These are phyloP conservation scores for Magnaporthiopsis rhizophila DNA, from an alignment of 2,329 filamentous ascomycete species.

Conservation along the genomic window DNA sequence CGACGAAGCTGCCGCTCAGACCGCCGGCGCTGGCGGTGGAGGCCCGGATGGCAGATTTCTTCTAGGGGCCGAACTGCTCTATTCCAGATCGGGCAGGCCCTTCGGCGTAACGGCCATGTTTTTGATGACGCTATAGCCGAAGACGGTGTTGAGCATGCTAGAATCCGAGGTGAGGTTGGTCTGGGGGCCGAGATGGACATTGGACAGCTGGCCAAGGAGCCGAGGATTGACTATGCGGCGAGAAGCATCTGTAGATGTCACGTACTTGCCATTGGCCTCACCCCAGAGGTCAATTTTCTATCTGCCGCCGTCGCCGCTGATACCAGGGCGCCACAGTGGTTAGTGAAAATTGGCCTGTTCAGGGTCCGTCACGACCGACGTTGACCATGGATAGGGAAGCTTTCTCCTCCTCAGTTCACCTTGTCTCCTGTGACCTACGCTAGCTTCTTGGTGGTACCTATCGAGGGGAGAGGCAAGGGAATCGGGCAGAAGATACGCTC, in stretches of 20 bases:
- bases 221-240: constrained; percentile 38
- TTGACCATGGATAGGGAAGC: not conserved
- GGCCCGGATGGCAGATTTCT: constrained; percentile 55
- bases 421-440: not conserved
- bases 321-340: not conserved
- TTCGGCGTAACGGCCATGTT: constrained; percentile 40
- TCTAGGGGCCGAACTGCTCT: constrained; percentile 45
- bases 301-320: not conserved
- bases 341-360: not conserved
- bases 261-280: not conserved
- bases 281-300: not conserved
- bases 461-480: too few relatives aligned
- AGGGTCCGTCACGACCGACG: not conserved
- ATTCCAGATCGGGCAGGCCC: constrained; percentile 44
- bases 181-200: constrained; percentile 52
- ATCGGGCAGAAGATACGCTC: too few relatives aligned
- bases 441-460: too few relatives aligned
- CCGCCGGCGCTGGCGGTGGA: constrained; percentile 52
- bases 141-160: constrained; percentile 44
- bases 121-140: constrained; percentile 51
- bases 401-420: not conserved
- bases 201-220: constrained; percentile 52
- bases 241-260: not conserved
- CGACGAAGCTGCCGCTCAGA: constrained; percentile 48
- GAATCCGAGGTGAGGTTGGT: constrained; percentile 42